Evolutionary conservation across 2,329 filamentous ascomycete species (phyloP).

Genomic region (Magnaporthiopsis incrustans): DNA sequence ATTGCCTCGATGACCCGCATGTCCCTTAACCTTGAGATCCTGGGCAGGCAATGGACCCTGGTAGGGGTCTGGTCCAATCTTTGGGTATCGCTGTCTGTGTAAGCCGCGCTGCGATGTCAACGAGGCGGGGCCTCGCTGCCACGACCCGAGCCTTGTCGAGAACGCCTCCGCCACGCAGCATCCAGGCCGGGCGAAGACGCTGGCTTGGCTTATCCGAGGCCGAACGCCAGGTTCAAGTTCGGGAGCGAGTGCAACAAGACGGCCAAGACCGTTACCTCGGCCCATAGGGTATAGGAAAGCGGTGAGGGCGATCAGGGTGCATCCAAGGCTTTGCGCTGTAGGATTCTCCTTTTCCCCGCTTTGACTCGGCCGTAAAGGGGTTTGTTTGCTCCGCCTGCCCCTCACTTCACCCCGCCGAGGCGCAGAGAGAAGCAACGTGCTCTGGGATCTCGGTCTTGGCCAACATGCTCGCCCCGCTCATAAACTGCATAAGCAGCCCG

Average conservation of each 20-base stretch:
- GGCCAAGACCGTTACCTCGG: too few species aligned
- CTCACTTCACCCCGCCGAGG: background rate
- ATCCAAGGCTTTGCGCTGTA: too few species aligned
- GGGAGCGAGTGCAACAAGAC: background rate
- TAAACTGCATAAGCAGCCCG: slow-evolving; percentile 52
- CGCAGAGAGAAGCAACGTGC: background rate
- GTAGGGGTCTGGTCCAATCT: background rate
- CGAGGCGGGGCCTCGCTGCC: background rate
- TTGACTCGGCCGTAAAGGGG: too few species aligned
- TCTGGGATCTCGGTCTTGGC: slow-evolving; percentile 3
- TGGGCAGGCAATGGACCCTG: background rate
- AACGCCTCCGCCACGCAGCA: background rate
- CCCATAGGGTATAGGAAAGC: background rate
- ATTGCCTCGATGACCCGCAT: background rate
- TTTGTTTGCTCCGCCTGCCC: background rate
- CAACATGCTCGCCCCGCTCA: slow-evolving; percentile 12
- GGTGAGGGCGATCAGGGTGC: background rate
- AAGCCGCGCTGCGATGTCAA: too few species aligned
- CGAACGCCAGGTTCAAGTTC: background rate
- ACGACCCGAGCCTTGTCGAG: background rate
- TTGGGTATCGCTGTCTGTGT: background rate
- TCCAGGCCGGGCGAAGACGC: too few species aligned
- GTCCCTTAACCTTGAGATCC: background rate
- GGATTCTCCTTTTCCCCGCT: too few species aligned
- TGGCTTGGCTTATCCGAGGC: background rate